Evolutionary conservation across 192 early-diverging fungal genomes (phyloP).

Genomic region (Podila minutissima): DNA sequence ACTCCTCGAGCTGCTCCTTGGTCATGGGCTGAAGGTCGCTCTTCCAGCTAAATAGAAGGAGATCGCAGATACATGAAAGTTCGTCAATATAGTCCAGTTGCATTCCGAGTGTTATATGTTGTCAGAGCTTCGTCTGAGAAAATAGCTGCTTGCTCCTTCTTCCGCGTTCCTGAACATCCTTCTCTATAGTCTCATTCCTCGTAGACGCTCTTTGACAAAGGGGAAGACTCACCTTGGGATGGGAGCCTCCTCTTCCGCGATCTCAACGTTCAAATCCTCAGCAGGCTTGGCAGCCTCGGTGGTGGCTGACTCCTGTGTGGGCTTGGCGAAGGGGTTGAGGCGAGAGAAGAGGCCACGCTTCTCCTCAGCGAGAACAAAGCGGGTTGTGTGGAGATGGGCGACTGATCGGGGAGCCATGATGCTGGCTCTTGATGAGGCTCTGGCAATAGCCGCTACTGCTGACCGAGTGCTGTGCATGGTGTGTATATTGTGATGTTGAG

Average conservation of each 20-base stretch:
- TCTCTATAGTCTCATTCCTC: neutral
- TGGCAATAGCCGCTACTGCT: slow-evolving; percentile 3
- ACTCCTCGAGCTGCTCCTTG: slow-evolving; percentile 22
- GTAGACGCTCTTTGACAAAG: neutral
- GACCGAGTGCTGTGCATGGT: slow-evolving; percentile 5
- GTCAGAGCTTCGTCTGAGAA: too few relatives aligned
- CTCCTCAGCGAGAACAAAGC: slow-evolving; percentile 22
- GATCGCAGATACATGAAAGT: neutral
- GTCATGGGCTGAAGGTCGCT: slow-evolving; percentile 24
- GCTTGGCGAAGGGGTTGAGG: slow-evolving; percentile 46
- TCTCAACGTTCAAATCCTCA: slow-evolving; percentile 38
- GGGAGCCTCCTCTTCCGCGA: slow-evolving; percentile 20
- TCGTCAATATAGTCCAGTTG: neutral
- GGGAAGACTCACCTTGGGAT: slow-evolving; percentile 20
- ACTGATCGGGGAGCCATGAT: neutral
- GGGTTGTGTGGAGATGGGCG: slow-evolving; percentile 22
- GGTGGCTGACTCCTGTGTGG: neutral
- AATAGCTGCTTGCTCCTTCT: neutral
- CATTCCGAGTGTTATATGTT: neutral
- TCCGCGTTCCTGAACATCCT: neutral
- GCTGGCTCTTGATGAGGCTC: slow-evolving; percentile 2
- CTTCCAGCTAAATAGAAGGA: slow-evolving; percentile 39
- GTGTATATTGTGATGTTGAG: neutral
- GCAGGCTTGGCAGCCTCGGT: slow-evolving; percentile 6
- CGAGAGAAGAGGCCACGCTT: slow-evolving; percentile 42